Conservation (phyloP, 345 rosid species). For the Salix arbutifolia region DNA sequence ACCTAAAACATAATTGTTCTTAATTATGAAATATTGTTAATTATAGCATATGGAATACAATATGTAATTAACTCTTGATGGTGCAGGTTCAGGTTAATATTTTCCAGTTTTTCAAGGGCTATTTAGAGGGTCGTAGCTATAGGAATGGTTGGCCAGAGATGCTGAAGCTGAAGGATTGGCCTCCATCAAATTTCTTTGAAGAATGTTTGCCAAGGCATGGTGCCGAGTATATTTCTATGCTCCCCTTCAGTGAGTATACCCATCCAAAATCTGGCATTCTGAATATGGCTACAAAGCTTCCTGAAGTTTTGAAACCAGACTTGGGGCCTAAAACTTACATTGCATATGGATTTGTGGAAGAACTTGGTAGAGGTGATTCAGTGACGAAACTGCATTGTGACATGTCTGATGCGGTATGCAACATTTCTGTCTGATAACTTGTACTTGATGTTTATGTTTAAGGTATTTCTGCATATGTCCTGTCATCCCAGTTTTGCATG, state of each 20-base stretch:
- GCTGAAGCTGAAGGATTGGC: constrained; percentile 64
- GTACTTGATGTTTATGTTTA: neutral
- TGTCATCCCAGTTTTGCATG: constrained; percentile 1
- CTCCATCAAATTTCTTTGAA: constrained; percentile 48
- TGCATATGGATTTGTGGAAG: constrained; percentile 42
- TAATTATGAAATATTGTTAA: no score
- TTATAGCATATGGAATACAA: neutral
- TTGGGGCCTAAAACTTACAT: constrained; percentile 66
- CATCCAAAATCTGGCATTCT: constrained; percentile 45
- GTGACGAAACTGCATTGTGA: constrained; percentile 56
- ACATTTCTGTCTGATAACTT: neutral
- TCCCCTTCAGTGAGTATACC: constrained; percentile 50
- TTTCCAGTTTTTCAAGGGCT: constrained; percentile 49
- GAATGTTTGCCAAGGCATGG: constrained; percentile 57
- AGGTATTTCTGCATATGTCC: neutral
- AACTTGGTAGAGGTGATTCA: constrained; percentile 61
- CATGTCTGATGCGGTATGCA: constrained; percentile 55
- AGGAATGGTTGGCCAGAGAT: constrained; percentile 48
- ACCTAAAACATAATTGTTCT: neutral
- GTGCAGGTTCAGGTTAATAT: constrained; percentile 53
- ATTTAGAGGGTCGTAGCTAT: constrained; percentile 43
- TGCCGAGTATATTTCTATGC: constrained; percentile 46
- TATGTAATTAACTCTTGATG: neutral
- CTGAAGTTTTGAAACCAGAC: constrained; percentile 50
- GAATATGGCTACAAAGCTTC: constrained; percentile 53